These are phyloP conservation scores for Globisporangium heterothallicum DNA, from an alignment of 352 stramenopile genomes.

Conservation along the genomic window DNA sequence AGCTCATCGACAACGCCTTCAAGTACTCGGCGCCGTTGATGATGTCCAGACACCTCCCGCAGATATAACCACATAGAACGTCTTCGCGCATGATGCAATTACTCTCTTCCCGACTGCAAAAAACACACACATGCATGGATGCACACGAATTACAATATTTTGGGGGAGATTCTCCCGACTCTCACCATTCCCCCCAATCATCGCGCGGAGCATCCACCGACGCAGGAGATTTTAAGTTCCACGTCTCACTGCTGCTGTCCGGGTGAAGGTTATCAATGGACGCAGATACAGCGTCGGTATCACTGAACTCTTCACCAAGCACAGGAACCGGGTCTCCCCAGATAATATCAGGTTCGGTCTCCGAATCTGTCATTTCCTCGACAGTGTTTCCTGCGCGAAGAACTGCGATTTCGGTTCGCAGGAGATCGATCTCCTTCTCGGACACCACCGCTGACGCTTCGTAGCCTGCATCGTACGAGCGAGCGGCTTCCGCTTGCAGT, in stretches of 20 bases:
- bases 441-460: constrained; percentile 1
- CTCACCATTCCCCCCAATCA: constrained; percentile 15
- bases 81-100: constrained; percentile 1
- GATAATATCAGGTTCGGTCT: constrained; percentile 13
- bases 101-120: constrained; percentile 4
- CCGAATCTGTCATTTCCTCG: constrained; percentile 2
- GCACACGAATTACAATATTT: neutral
- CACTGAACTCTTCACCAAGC: constrained; percentile 13
- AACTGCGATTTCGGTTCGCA: constrained; percentile 21
- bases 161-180: neutral
- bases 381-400: constrained; percentile 2
- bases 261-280: constrained; percentile 11
- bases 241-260: neutral
- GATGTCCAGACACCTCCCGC: neutral
- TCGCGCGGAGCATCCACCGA: constrained; percentile 11
- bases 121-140: neutral
- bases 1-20: neutral
- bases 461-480: neutral
- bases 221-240: constrained; percentile 3
- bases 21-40: constrained; percentile 2
- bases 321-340: constrained; percentile 13
- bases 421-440: constrained; percentile 22
- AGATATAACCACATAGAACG: constrained; percentile 8
- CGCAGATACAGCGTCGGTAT: constrained; percentile 11
- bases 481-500: constrained; percentile 1